Evolutionary conservation across 2,329 filamentous ascomycete genomes (phyloP).

Genomic region (Arthrobotrys sphaeroides): DNA sequence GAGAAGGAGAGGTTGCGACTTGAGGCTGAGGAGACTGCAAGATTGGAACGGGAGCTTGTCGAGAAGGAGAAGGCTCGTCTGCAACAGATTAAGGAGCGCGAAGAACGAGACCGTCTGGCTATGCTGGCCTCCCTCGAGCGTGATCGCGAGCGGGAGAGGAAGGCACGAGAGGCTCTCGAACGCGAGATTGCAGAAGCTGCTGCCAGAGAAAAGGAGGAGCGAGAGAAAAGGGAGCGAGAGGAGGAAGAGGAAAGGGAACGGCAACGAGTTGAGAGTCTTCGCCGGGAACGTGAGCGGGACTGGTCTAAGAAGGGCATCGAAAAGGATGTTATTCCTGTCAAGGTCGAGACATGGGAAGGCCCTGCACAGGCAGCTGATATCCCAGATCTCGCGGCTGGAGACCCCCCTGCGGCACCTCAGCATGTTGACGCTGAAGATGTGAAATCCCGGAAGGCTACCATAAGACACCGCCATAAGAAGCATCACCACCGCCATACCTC

Average conservation of each 20-base stretch:
- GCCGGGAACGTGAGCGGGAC: slow-evolving; percentile 56
- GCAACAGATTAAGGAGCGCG: slow-evolving; percentile 50
- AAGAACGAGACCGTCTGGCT: slow-evolving; percentile 49
- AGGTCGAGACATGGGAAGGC: slow-evolving; percentile 55
- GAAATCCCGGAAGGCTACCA: slow-evolving; percentile 43
- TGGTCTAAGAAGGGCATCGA: slow-evolving; percentile 59
- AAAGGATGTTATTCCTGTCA: slow-evolving; percentile 59
- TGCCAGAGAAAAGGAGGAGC: slow-evolving; percentile 60
- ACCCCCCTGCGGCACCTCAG: slow-evolving; percentile 53
- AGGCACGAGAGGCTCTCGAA: slow-evolving; percentile 55
- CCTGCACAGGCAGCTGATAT: slow-evolving; percentile 51
- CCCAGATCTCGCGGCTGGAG: slow-evolving; percentile 61
- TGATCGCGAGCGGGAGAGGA: slow-evolving; percentile 56
- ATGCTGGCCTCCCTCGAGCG: slow-evolving; percentile 51
- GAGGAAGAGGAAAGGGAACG: slow-evolving; percentile 60
- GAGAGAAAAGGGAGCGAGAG: slow-evolving; percentile 63
- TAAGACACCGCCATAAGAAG: slow-evolving; percentile 59
- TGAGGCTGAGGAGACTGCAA: slow-evolving; percentile 51
- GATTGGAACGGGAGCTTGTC: slow-evolving; percentile 55
- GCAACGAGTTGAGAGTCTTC: slow-evolving; percentile 56
- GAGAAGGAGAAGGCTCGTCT: slow-evolving; percentile 55
- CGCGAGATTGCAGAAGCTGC: slow-evolving; percentile 52
- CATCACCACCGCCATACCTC: slow-evolving; percentile 53
- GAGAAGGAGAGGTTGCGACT: slow-evolving; percentile 56
- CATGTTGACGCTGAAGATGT: slow-evolving; percentile 55